These are phyloP conservation scores for Solanum chmielewskii DNA, from an alignment of 257 asterid genomes.

Conservation along the genomic window DNA sequence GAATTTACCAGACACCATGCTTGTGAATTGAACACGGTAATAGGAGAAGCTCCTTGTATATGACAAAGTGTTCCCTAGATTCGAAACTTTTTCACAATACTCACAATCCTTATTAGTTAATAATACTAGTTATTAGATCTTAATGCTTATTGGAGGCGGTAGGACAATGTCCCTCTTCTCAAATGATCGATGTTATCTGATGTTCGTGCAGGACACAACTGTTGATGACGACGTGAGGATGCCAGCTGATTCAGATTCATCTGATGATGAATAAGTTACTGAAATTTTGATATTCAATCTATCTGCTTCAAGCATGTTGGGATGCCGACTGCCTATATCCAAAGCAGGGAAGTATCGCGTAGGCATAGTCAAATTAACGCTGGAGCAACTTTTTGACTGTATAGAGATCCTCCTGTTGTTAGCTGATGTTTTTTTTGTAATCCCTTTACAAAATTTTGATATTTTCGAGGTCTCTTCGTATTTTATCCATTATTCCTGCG, in stretches of 20 bases:
- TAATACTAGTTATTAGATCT: background rate
- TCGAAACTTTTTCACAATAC: background rate
- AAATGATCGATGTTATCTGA: background rate
- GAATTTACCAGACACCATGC: background rate
- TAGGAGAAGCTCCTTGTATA: background rate
- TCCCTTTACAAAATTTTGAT: background rate
- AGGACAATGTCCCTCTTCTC: background rate
- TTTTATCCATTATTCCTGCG: background rate
- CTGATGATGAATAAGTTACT: slow-evolving; percentile 39
- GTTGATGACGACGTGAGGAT: slow-evolving; percentile 34
- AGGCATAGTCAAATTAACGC: background rate
- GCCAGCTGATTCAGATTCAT: slow-evolving; percentile 34
- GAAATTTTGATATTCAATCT: background rate
- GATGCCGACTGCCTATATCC: background rate
- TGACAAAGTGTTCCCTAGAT: background rate
- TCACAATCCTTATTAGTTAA: background rate
- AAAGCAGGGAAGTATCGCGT: background rate
- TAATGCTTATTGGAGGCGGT: background rate
- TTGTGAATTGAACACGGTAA: background rate
- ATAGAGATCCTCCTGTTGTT: background rate
- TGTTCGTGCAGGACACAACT: slow-evolving; percentile 33
- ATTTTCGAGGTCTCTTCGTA: background rate
- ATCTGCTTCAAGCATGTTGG: background rate
- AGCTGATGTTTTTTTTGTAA: background rate
- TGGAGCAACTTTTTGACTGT: background rate